Conservation (phyloP, 371 early-diverging fungal genomes). For the Phascolomyces articulosus region DNA sequence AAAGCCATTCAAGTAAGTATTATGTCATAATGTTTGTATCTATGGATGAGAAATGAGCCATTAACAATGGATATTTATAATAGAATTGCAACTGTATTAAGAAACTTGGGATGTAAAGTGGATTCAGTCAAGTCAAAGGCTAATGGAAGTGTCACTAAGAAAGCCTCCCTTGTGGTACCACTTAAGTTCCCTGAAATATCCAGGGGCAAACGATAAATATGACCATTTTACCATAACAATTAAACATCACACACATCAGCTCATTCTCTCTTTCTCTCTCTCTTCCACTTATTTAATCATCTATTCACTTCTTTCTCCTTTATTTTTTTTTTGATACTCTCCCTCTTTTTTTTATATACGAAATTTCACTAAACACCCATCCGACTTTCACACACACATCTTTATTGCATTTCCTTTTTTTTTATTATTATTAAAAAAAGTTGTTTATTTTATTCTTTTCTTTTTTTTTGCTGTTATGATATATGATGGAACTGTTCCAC, state of each 20-base stretch:
- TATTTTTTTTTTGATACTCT: background rate
- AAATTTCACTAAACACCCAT: no score
- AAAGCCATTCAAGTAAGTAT: slow-evolving; percentile 44
- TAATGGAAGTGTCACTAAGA: slow-evolving; percentile 34
- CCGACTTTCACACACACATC: no score
- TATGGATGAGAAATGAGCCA: background rate
- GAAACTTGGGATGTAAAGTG: slow-evolving; percentile 63
- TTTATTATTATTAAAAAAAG: no score
- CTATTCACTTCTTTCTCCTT: slow-evolving; percentile 1
- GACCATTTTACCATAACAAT: background rate
- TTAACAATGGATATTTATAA: background rate
- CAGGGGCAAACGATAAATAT: slow-evolving; percentile 23
- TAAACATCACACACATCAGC: no score
- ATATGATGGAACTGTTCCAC: background rate
- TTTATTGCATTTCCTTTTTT: no score
- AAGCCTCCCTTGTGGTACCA: slow-evolving; percentile 40
- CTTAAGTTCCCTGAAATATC: slow-evolving; percentile 45
- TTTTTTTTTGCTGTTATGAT: background rate
- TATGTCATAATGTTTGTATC: background rate
- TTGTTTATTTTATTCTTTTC: no score
- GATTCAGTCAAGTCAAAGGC: slow-evolving; percentile 32
- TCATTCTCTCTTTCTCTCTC: background rate
- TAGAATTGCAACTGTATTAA: slow-evolving; percentile 25
- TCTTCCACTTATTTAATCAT: no score
- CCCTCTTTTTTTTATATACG: slow-evolving; percentile 1